Conservation (phyloP, 78 protist genomes). For the Dictyostelium brefeldianum region DNA sequence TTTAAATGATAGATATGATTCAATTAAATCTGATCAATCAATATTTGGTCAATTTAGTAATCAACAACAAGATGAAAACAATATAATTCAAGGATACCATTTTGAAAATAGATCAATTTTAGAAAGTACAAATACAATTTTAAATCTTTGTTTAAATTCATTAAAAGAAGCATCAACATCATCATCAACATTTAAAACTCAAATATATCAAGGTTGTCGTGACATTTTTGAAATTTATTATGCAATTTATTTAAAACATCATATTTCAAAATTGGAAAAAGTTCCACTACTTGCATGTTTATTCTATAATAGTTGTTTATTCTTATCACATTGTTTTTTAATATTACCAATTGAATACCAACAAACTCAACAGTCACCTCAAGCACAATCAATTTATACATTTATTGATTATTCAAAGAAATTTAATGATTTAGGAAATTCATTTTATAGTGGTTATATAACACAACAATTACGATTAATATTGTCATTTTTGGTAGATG, state of each 20-base stretch:
- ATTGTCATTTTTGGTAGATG: constrained; percentile 21
- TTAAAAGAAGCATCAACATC: constrained; percentile 14
- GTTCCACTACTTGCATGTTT: constrained; percentile 40
- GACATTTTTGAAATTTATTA: constrained; percentile 54
- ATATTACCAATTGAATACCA: constrained; percentile 16
- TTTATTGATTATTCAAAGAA: constrained; percentile 45
- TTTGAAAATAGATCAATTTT: constrained; percentile 40
- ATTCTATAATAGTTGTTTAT: constrained; percentile 70
- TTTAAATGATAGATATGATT: constrained; percentile 26
- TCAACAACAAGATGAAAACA: neutral
- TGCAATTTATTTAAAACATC: constrained; percentile 31
- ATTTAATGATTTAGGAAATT: constrained; percentile 18
- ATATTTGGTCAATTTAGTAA: neutral
- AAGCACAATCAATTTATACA: constrained; percentile 5
- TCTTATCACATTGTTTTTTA: constrained; percentile 27
- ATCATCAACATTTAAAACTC: neutral
- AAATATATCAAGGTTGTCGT: constrained; percentile 59
- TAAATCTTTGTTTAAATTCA: constrained; percentile 1
- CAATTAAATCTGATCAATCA: constrained; percentile 35
- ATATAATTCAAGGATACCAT: constrained; percentile 36
- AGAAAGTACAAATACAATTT: neutral
- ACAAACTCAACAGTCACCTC: too few relatives aligned
- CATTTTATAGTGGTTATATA: constrained; percentile 25
- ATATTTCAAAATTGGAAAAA: constrained; percentile 6
- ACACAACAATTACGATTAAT: constrained; percentile 3